These are phyloP conservation scores for Ganoderma boninense DNA, from an alignment of 1,284 basidiomycete species.

Conservation along the genomic window DNA sequence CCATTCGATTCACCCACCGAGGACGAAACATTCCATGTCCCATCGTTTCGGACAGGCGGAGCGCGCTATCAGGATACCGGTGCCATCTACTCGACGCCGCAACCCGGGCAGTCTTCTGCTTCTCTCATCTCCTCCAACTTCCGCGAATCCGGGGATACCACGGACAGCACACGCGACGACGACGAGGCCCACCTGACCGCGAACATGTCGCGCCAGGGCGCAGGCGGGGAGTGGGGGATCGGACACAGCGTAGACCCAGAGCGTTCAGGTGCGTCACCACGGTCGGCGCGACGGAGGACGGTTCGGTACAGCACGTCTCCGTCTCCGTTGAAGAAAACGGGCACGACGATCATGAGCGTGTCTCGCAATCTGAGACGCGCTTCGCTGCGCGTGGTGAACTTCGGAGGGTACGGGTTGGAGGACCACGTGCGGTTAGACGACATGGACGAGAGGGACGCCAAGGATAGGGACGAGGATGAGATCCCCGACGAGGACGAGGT, in stretches of 20 bases:
- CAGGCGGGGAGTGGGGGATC: conserved; percentile 40
- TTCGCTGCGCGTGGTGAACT: conserved; percentile 85
- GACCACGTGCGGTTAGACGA: conserved; percentile 65
- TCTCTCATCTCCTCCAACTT: conserved; percentile 54
- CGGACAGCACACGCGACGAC: conserved; percentile 58
- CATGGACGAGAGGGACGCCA: conserved; percentile 44
- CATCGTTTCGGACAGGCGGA: conserved; percentile 27
- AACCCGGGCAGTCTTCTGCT: conserved; percentile 56
- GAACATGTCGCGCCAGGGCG: conserved; percentile 53
- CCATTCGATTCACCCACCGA: conserved; percentile 52
- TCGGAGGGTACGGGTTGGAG: conserved; percentile 71
- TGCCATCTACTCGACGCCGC: conserved; percentile 48
- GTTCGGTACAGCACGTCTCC: conserved; percentile 59
- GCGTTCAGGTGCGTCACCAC: conserved; percentile 45
- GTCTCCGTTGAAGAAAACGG: conserved; percentile 61
- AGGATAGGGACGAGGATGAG: conserved; percentile 41
- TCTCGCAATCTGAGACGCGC: conserved; percentile 71
- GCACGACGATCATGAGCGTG: conserved; percentile 63
- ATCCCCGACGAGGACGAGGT: conserved; percentile 42
- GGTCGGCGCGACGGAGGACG: conserved; percentile 48
- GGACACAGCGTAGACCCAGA: conserved; percentile 41
- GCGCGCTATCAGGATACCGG: conserved; percentile 40
- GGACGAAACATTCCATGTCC: conserved; percentile 36
- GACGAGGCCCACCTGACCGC: conserved; percentile 63
- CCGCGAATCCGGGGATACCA: conserved; percentile 45